Conservation (phyloP, 495 filamentous ascomycete genomes). For the Terfezia boudieri region DNA sequence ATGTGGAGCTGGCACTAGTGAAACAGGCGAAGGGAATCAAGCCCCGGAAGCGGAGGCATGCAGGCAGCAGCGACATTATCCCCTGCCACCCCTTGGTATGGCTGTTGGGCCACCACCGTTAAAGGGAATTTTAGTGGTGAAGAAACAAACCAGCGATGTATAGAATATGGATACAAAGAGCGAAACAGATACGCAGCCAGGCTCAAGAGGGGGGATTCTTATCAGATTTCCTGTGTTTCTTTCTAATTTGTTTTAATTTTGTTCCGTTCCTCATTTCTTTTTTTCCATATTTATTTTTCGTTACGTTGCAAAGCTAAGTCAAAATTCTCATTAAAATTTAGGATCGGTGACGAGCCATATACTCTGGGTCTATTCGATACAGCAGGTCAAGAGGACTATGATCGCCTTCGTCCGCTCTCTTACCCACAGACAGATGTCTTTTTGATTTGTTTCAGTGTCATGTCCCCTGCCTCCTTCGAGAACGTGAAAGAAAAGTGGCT, state of each 20-base stretch:
- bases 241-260: neutral
- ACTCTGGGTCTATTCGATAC: constrained; percentile 96
- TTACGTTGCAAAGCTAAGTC: neutral
- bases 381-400: constrained; percentile 97
- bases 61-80: too few species aligned
- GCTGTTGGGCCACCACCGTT: too few species aligned
- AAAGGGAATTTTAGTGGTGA: too few species aligned
- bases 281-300: neutral
- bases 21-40: too few species aligned
- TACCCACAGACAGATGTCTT: constrained; percentile 99
- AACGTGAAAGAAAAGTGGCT: constrained; percentile 99
- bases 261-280: neutral
- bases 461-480: constrained; percentile 95
- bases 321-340: constrained; percentile 21
- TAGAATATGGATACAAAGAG: neutral
- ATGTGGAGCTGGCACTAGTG: too few species aligned
- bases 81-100: too few species aligned
- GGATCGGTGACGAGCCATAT: constrained; percentile 98
- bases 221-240: neutral
- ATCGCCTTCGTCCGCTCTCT: constrained; percentile 83
- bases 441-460: constrained; percentile 95
- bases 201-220: constrained; percentile 4
- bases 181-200: neutral
- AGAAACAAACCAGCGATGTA: too few species aligned
- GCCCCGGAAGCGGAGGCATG: too few species aligned